phyloP scores from a whole-genome alignment of 1,284 basidiomycete species.

The Rugosomyces carneus region DNA sequence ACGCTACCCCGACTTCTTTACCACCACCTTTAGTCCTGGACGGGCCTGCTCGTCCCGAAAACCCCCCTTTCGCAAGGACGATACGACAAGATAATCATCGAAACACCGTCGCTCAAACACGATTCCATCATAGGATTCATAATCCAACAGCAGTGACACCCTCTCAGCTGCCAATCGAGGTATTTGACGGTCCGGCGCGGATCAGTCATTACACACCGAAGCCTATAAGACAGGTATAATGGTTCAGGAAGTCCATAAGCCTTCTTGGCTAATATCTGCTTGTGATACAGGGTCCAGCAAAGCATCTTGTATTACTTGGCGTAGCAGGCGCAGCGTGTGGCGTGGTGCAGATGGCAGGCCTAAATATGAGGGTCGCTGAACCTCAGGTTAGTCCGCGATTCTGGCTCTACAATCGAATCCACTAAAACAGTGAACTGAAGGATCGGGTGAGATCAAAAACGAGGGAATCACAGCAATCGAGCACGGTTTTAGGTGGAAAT shows the following conservation, averaged over 20 bases:
- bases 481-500: not conserved
- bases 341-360: not conserved
- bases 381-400: not conserved
- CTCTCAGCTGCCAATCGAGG: slow-evolving; percentile 23
- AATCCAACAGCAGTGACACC: not conserved
- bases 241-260: not conserved
- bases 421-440: not conserved
- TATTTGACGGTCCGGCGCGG: slow-evolving; percentile 40
- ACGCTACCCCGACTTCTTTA: slow-evolving; percentile 23
- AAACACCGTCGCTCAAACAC: not conserved
- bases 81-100: not conserved
- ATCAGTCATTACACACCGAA: slow-evolving; percentile 15
- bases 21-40: slow-evolving; percentile 40
- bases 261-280: not conserved
- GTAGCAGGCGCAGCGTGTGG: slow-evolving; percentile 4
- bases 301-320: slow-evolving; percentile 2
- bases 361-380: not conserved
- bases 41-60: slow-evolving; percentile 36
- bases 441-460: not conserved
- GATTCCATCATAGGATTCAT: not conserved
- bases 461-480: not conserved
- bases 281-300: not conserved
- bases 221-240: slow-evolving; percentile 3
- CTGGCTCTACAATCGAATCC: not conserved
- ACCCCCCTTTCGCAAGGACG: slow-evolving; percentile 20